phyloP scores from a whole-genome alignment of 2,329 filamentous ascomycete genomes.

The Geosmithia flava region DNA sequence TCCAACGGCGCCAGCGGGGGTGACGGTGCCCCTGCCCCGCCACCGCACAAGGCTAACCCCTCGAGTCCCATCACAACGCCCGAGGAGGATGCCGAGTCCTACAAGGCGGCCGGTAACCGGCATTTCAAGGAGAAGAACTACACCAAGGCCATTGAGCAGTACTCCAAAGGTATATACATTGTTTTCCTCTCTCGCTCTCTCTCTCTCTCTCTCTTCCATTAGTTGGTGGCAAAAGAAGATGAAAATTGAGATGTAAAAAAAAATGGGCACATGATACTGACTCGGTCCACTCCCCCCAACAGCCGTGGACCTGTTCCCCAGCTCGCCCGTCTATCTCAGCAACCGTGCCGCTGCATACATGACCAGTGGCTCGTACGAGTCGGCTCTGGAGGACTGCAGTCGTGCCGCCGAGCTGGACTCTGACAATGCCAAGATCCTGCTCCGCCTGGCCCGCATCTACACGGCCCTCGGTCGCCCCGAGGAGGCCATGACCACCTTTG shows the following conservation, averaged over 20 bases:
- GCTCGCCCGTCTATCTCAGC: constrained; percentile 79
- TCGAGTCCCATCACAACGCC: constrained; percentile 42
- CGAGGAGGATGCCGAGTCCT: constrained; percentile 72
- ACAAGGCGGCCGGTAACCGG: constrained; percentile 89
- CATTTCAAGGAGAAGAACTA: constrained; percentile 96
- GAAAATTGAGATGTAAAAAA: not conserved
- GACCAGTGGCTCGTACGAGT: constrained; percentile 65
- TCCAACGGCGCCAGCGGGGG: constrained; percentile 24
- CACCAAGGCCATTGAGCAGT: constrained; percentile 76
- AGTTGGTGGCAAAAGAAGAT: not conserved
- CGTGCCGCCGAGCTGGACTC: constrained; percentile 74
- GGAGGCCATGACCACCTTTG: constrained; percentile 75
- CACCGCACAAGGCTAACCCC: constrained; percentile 57
- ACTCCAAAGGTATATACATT: constrained; percentile 65
- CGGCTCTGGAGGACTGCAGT: constrained; percentile 79
- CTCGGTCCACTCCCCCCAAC: constrained; percentile 6
- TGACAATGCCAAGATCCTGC: constrained; percentile 74
- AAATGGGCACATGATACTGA: not conserved
- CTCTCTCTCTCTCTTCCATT: not conserved
- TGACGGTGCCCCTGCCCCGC: constrained; percentile 48
- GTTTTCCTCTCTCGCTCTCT: not conserved
- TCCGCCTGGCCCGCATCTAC: constrained; percentile 81
- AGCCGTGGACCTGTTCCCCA: constrained; percentile 83
- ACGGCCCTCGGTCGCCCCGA: constrained; percentile 76
- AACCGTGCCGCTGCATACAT: constrained; percentile 95